These are phyloP conservation scores for Venturiaceae sp. DNA, from an alignment of 2,329 filamentous ascomycete species.

Conservation along the genomic window DNA sequence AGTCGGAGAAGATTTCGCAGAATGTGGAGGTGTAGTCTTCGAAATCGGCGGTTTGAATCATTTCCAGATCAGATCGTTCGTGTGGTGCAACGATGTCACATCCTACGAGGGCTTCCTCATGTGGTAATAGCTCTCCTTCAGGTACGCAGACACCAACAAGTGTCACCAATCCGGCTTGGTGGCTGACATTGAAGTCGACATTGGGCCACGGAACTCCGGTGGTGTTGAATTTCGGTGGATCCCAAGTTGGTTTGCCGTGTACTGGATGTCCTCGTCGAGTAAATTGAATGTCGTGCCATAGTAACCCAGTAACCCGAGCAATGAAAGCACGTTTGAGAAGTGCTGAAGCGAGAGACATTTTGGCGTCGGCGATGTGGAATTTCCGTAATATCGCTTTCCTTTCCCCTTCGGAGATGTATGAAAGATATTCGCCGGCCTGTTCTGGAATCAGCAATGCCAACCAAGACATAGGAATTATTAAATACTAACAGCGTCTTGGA, in stretches of 20 bases:
- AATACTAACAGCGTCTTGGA: slow-evolving; percentile 25
- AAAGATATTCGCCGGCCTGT: slow-evolving; percentile 32
- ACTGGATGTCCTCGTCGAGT: slow-evolving; percentile 42
- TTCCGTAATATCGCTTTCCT: slow-evolving; percentile 48
- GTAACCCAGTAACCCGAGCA: slow-evolving; percentile 44
- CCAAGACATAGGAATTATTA: not conserved
- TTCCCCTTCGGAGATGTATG: slow-evolving; percentile 40
- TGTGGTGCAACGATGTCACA: slow-evolving; percentile 68
- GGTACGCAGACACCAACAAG: slow-evolving; percentile 41
- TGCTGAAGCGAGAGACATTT: slow-evolving; percentile 62
- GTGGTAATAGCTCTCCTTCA: slow-evolving; percentile 13
- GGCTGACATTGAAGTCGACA: slow-evolving; percentile 67
- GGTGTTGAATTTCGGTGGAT: slow-evolving; percentile 26
- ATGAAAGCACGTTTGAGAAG: slow-evolving; percentile 66
- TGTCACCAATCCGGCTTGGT: slow-evolving; percentile 67
- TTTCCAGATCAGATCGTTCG: slow-evolving; percentile 55
- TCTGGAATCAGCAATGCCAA: not conserved
- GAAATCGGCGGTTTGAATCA: slow-evolving; percentile 55
- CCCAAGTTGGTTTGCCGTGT: slow-evolving; percentile 41
- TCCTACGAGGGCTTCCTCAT: slow-evolving; percentile 37
- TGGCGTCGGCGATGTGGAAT: slow-evolving; percentile 61
- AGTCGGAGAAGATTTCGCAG: slow-evolving; percentile 55
- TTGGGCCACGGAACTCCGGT: slow-evolving; percentile 13
- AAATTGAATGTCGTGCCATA: slow-evolving; percentile 51
- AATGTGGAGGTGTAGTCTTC: slow-evolving; percentile 61